phyloP scores from a whole-genome alignment of 441 rosid genomes.

The Oxalis stricta region DNA sequence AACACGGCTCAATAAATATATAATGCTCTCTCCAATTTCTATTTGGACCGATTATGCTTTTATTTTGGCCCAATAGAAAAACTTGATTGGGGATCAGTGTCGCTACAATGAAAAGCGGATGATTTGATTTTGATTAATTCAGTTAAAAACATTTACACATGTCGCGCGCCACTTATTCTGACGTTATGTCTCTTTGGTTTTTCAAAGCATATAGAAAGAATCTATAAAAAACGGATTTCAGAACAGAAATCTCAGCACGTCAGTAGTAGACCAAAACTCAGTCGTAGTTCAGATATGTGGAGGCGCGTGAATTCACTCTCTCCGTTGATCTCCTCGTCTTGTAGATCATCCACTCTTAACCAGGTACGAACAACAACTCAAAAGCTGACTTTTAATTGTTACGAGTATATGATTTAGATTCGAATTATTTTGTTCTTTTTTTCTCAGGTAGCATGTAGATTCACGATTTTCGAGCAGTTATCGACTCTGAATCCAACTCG shows the following conservation, averaged over 20 bases:
- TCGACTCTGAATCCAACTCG: slow-evolving; percentile 21
- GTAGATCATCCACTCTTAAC: slow-evolving; percentile 19
- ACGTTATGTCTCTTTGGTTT: slow-evolving; percentile 18
- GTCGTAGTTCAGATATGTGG: slow-evolving; percentile 27
- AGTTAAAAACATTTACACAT: too few relatives aligned
- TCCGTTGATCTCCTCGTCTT: slow-evolving; percentile 32
- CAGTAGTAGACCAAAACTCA: neutral
- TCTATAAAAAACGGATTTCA: slow-evolving; percentile 4
- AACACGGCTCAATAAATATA: too few relatives aligned
- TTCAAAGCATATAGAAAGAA: too few relatives aligned
- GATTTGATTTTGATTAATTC: too few relatives aligned
- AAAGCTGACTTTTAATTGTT: too few relatives aligned
- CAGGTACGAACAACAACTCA: slow-evolving; percentile 20
- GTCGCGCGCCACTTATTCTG: slow-evolving; percentile 20
- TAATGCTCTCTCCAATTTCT: too few relatives aligned
- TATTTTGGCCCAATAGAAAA: too few relatives aligned
- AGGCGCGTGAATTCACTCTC: slow-evolving; percentile 53
- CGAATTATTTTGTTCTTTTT: neutral
- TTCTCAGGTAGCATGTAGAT: slow-evolving; percentile 32
- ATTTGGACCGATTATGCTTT: too few relatives aligned
- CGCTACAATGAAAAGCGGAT: too few relatives aligned
- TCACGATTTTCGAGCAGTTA: slow-evolving; percentile 20
- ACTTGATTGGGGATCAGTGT: too few relatives aligned
- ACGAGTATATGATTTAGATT: neutral
- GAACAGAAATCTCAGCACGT: neutral